Evolutionary conservation across 768 basidiomycete species (phyloP).

Genomic region (Boletus huronensis): DNA sequence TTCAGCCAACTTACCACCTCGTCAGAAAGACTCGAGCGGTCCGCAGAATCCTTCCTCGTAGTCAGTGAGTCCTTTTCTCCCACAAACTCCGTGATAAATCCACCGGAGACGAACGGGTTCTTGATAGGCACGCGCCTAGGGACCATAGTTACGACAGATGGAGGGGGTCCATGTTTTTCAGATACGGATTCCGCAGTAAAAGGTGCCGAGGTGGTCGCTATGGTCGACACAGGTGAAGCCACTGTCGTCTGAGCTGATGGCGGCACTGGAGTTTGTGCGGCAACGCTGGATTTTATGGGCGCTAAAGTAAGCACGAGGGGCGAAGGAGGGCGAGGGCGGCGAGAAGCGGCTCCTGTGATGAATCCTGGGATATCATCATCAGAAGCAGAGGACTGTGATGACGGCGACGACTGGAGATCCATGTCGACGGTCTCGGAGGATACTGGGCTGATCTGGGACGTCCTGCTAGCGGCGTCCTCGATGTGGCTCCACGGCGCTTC

Average conservation of each 20-base stretch:
- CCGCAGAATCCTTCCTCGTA: slow-evolving; percentile 21
- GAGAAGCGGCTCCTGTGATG: slow-evolving; percentile 30
- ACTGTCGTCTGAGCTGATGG: slow-evolving; percentile 14
- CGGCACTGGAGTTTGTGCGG: slow-evolving; percentile 14
- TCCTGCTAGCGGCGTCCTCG: slow-evolving; percentile 29
- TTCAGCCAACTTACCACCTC: slow-evolving; percentile 11
- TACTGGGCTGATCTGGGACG: slow-evolving; percentile 28
- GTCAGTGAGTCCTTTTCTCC: slow-evolving; percentile 24
- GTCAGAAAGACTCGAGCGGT: slow-evolving; percentile 13
- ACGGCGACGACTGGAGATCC: slow-evolving; percentile 34
- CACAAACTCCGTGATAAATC: slow-evolving; percentile 46
- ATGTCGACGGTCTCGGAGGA: slow-evolving; percentile 35
- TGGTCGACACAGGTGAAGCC: slow-evolving; percentile 18
- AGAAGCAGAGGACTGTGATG: slow-evolving; percentile 22
- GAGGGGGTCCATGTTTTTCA: slow-evolving; percentile 11
- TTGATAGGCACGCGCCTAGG: slow-evolving; percentile 22
- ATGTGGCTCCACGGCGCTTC: slow-evolving; percentile 15
- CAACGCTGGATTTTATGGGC: slow-evolving; percentile 4
- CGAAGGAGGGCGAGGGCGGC: slow-evolving; percentile 23
- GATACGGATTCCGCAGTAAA: slow-evolving; percentile 2
- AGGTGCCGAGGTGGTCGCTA: slow-evolving; percentile 7
- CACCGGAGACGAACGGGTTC: slow-evolving; percentile 52
- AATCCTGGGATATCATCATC: slow-evolving; percentile 33
- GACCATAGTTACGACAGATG: background rate
- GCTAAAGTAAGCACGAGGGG: slow-evolving; percentile 24